These are phyloP conservation scores for Suhomyces tanzawaensis DNA, from an alignment of 805 yeast genomes.

Conservation along the genomic window DNA sequence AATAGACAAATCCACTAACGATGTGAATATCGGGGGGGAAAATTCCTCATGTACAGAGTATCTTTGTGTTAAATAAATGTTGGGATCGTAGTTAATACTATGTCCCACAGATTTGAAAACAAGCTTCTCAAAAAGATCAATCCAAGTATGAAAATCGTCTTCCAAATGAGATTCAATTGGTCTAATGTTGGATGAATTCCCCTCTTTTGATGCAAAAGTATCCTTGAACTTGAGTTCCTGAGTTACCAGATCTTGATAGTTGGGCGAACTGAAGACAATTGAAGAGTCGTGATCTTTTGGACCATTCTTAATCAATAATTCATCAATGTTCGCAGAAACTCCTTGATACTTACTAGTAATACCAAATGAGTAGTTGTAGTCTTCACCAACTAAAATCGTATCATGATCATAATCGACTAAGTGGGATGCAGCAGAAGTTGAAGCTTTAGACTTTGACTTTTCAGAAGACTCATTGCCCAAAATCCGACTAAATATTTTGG, in stretches of 20 bases:
- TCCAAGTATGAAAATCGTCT: constrained; percentile 28
- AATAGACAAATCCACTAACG: constrained; percentile 72
- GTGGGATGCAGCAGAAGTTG: constrained; percentile 2
- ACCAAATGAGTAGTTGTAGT: constrained; percentile 50
- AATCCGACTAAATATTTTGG: constrained; percentile 24
- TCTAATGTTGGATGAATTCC: neutral
- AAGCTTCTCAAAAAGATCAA: constrained; percentile 28
- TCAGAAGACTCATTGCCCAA: constrained; percentile 9
- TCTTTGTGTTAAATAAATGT: constrained; percentile 20
- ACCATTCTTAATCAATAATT: constrained; percentile 28
- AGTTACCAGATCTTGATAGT: constrained; percentile 1
- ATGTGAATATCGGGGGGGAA: constrained; percentile 29
- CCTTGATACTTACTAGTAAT: constrained; percentile 47
- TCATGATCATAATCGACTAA: constrained; percentile 24
- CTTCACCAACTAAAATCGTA: constrained; percentile 42
- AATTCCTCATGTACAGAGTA: constrained; percentile 24
- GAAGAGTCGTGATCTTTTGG: constrained; percentile 1
- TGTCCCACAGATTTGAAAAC: constrained; percentile 20
- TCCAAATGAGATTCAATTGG: constrained; percentile 23
- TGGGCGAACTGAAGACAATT: constrained; percentile 12
- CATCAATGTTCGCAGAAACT: constrained; percentile 29
- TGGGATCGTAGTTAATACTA: constrained; percentile 36
- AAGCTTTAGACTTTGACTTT: constrained; percentile 20
- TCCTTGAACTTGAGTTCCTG: constrained; percentile 7
- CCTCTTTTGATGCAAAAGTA: constrained; percentile 4